These are phyloP conservation scores for Populus hybrid DNA, from an alignment of 441 rosid species.

Conservation along the genomic window DNA sequence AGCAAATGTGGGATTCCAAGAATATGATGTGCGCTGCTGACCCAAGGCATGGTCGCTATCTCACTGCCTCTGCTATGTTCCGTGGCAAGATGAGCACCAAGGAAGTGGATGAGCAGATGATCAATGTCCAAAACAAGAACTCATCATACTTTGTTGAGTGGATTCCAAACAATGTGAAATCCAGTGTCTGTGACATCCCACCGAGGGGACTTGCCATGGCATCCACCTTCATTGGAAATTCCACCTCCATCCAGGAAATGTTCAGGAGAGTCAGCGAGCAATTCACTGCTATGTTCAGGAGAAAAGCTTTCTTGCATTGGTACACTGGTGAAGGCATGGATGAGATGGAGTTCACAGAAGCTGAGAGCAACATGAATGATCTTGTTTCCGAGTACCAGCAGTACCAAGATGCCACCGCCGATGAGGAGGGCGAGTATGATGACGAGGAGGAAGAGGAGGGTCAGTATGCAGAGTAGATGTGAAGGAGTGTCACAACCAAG, in stretches of 20 bases:
- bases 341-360: constrained; percentile 45
- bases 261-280: constrained; percentile 48
- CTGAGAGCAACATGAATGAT: constrained; percentile 48
- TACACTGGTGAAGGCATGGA: constrained; percentile 51
- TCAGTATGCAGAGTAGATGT: background rate
- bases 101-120: constrained; percentile 49
- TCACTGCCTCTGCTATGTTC: constrained; percentile 40
- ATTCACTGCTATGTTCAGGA: constrained; percentile 49
- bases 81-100: constrained; percentile 51
- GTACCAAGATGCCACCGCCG: constrained; percentile 45
- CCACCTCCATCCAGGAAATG: constrained; percentile 49
- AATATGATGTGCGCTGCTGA: constrained; percentile 36
- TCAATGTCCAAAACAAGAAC: constrained; percentile 48
- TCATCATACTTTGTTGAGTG: constrained; percentile 50
- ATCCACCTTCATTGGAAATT: constrained; percentile 44
- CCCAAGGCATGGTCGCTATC: constrained; percentile 34
- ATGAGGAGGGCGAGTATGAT: constrained; percentile 35
- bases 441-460: constrained; percentile 24
- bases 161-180: constrained; percentile 49
- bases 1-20: constrained; percentile 37
- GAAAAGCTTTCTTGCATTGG: constrained; percentile 52
- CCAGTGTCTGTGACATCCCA: constrained; percentile 43
- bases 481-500: background rate
- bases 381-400: constrained; percentile 44
- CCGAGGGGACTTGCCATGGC: constrained; percentile 42